These are phyloP conservation scores for Melanomma pulvis-pyrius DNA, from an alignment of 495 filamentous ascomycete species.

Conservation along the genomic window DNA sequence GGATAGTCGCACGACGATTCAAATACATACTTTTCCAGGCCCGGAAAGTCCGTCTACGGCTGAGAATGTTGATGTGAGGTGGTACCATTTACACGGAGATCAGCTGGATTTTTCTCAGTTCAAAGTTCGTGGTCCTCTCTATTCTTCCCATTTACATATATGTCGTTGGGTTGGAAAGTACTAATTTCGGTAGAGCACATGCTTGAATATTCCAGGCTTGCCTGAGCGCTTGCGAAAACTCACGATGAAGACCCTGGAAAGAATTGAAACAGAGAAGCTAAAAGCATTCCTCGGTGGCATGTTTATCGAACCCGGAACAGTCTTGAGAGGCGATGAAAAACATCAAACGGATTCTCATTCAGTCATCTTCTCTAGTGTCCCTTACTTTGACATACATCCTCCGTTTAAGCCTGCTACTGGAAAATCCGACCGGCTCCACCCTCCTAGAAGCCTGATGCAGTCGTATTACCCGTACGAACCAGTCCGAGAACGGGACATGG, in stretches of 20 bases:
- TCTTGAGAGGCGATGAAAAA: conserved; percentile 22
- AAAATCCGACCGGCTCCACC: conserved; percentile 14
- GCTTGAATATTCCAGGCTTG: conserved; percentile 13
- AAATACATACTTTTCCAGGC: conserved; percentile 18
- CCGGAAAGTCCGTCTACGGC: conserved; percentile 5
- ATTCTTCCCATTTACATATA: background rate
- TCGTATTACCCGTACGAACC: conserved; percentile 33
- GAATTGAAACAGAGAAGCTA: conserved; percentile 28
- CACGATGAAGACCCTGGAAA: conserved; percentile 17
- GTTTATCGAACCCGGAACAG: conserved; percentile 36
- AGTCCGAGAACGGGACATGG: conserved; percentile 25
- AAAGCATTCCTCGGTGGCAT: conserved; percentile 22
- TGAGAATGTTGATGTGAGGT: conserved; percentile 2
- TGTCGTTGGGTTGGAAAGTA: background rate
- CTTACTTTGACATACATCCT: conserved; percentile 21
- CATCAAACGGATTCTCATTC: conserved; percentile 9
- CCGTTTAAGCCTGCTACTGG: background rate
- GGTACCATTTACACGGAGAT: conserved; percentile 20
- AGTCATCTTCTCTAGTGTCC: conserved; percentile 33
- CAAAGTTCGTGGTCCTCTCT: background rate
- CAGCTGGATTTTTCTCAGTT: conserved; percentile 29
- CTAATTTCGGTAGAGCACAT: conserved; percentile 11
- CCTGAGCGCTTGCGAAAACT: background rate
- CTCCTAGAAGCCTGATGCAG: conserved; percentile 29
- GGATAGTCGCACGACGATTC: conserved; percentile 15